These are phyloP conservation scores for Lepidium aucheri DNA, from an alignment of 345 rosid genomes.

Conservation along the genomic window DNA sequence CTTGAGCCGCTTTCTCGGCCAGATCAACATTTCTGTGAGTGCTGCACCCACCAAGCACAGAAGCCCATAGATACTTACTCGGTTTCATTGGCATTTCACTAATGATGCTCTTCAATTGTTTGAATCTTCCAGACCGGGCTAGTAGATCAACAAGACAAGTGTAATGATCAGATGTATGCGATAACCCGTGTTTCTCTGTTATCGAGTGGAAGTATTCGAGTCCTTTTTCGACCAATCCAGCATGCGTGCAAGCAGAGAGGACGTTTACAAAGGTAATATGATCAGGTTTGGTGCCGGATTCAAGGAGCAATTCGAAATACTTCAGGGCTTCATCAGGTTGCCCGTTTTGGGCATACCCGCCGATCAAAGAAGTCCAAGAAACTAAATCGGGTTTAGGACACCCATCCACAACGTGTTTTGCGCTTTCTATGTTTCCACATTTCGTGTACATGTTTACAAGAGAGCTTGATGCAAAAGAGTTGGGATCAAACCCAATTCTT, in stretches of 20 bases:
- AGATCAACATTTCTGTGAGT: constrained; percentile 66
- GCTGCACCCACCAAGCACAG: constrained; percentile 80
- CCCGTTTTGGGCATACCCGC: constrained; percentile 83
- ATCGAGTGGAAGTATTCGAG: constrained; percentile 59
- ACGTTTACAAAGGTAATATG: constrained; percentile 73
- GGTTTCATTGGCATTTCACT: constrained; percentile 65
- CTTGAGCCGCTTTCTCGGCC: constrained; percentile 66
- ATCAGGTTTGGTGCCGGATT: constrained; percentile 68
- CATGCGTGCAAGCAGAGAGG: constrained; percentile 80
- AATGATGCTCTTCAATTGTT: constrained; percentile 49
- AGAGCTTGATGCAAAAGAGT: constrained; percentile 66
- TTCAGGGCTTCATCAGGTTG: constrained; percentile 48
- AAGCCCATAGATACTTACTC: constrained; percentile 83
- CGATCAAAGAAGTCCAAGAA: constrained; percentile 77
- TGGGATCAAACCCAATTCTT: constrained; percentile 49
- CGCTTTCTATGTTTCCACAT: constrained; percentile 66
- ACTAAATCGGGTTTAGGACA: constrained; percentile 53
- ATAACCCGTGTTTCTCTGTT: constrained; percentile 44
- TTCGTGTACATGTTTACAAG: constrained; percentile 84
- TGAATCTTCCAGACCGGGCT: constrained; percentile 62
- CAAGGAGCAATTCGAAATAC: constrained; percentile 54
- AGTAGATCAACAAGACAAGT: constrained; percentile 76
- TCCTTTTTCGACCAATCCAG: constrained; percentile 76
- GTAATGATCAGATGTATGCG: constrained; percentile 71
- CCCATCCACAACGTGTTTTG: constrained; percentile 50